Percentiles rank a stretch among this genome's conserved stretches.
Evolutionary conservation across 208 protist genomes (phyloP).

Genomic region (Trypanosoma brucei): DNA sequence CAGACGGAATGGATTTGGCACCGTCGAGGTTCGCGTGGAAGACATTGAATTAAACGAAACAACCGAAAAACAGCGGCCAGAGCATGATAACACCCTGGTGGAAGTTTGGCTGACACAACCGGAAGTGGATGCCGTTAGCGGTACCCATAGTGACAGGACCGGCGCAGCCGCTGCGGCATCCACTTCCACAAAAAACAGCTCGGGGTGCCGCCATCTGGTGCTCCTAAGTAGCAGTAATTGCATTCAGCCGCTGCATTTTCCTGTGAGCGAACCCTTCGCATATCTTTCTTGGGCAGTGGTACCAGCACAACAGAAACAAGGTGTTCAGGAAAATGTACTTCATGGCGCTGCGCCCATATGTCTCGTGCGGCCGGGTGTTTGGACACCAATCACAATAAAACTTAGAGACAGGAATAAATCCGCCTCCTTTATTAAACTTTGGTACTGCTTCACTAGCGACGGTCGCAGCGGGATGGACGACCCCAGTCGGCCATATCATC

Average conservation of each 20-base stretch:
- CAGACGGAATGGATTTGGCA: not conserved
- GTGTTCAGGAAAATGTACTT: not conserved
- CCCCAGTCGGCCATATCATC: no score
- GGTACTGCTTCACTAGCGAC: constrained; percentile 4
- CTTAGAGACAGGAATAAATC: not conserved
- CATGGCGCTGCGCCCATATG: not conserved
- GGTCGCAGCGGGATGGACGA: not conserved
- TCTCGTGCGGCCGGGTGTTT: not conserved
- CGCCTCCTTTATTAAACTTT: not conserved
- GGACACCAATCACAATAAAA: constrained; percentile 2
- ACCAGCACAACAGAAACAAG: not conserved
- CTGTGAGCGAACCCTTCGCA: constrained; percentile 1
- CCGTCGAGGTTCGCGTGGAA: constrained; percentile 11
- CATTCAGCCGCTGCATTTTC: constrained; percentile 1
- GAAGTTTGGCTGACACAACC: constrained; percentile 12
- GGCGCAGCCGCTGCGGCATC: no score
- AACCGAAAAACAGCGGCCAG: no score
- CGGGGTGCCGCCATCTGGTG: not conserved
- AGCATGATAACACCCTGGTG: not conserved
- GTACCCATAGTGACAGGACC: not conserved
- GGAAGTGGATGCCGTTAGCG: not conserved
- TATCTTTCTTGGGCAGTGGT: constrained; percentile 1
- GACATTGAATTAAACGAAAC: not conserved
- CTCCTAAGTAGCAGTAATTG: not conserved
- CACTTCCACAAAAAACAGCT: not conserved